Base-by-base conservation (phyloP, 2,329 filamentous ascomycete genomes). In the Phaeosphaeriaceae sp. region DNA sequence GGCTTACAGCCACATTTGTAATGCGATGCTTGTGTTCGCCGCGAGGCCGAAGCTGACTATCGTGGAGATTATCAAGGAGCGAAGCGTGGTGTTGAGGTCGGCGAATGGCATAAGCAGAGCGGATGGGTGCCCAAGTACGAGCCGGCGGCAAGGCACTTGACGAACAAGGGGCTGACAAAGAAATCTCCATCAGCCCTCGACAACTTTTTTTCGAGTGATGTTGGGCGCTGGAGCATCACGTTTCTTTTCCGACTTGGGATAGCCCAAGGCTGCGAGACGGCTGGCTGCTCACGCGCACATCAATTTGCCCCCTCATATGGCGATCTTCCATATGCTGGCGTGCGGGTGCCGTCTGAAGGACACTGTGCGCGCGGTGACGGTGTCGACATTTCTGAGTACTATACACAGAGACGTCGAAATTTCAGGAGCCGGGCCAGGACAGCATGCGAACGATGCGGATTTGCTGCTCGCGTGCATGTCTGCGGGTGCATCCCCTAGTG, bases 211-310 rank as follows among this genome's bases (percentile, higher is more conserved):
- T 36, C 13, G 31, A 7, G 31, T 11, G 31, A 13, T 36, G 6
- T 11, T 36, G 13, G 31, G 31, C 31, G 31, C 31, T 5, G 6
- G 31, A 36, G 31, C 31, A 15, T 15, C 13, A 15, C 13, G 31
- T 36, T 36, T 52, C 40, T 44, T 52, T 59, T 61, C 68, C 67
- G 58, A 60, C 53, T 61, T 58, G 55, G 63, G 60, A 51, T 61
- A 51, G 53, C 51, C 54, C 67, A 62, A 72, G 69, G 69, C 69
- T 71, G 49, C 69, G 67, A 63, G 56, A 65, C 53, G 51, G 61
- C 50, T 42, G n/a, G 24, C 22, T 51, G 61, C 59, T 60, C 66
- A 64, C 62, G 62, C 59, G 62, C 54, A 40, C 58, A 52, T 53
- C 55, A 41, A 40, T 47, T 54, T 51, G 40, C 20, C 41, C 15